Evolutionary conservation across 495 filamentous ascomycete genomes (phyloP), one percentile per base, ranked within the genome.

Genomic region (Aspergillus leporis): DNA sequence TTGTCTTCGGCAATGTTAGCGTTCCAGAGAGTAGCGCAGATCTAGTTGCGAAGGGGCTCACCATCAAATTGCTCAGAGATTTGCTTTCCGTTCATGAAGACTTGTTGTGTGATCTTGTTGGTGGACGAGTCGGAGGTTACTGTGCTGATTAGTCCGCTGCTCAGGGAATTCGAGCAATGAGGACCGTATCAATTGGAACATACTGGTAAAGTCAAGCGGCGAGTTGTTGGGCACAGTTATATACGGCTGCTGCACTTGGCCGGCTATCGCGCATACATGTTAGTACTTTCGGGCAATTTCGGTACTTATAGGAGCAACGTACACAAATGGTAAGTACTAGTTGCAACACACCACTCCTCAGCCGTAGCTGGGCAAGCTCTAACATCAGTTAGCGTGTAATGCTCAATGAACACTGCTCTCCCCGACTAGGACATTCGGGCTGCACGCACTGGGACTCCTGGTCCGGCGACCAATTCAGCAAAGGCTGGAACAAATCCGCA

Each of bases 141-240:
- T 67, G 21, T 38, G 4, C 5, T 25, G 19, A 32, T 61, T 43
- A 36, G 53, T 49, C 40, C 51, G 4, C 0, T 34, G 8, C 8
- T 16, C 14, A 3, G 3, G 38, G 12, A 12, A 41, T 22, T 21
- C 19, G n/a, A 31, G 12, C 2, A 16, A 5, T 23, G 40, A 2
- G 43, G 14, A 18, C 2, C 38, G 14, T 4, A 28, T 23, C 30
- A 30, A 22, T 23, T 12, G 13, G 19, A 6, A 55, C 58, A 7
- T 61, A 68, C 63, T 65, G 52, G 60, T 56, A 36, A 63, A 66
- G 22, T 61, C 61, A 14, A 66, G 46, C 19, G 49, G 25, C 12
- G 58, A 59, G 31, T 61, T 46, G 4, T 51, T 56, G 28, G 64
- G 64, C 6, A 66, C 64, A 12, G 64, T 58, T 8, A 63, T 55